These are phyloP conservation scores for Colletotrichum sp. DNA, from an alignment of 2,329 filamentous ascomycete species.

Conservation along the genomic window DNA sequence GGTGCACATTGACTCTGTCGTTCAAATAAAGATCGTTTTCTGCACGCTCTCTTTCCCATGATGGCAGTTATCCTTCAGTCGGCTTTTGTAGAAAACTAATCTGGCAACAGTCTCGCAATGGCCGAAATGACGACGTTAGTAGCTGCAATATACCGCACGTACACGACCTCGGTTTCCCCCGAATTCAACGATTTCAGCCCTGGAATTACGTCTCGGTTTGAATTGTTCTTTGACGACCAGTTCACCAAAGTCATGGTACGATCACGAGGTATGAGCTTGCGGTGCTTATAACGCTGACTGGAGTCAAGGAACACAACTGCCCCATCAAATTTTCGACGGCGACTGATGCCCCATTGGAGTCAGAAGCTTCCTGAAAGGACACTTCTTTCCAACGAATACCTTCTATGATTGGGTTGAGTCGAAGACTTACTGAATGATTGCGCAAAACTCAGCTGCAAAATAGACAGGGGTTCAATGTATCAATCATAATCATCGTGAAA, in stretches of 20 bases:
- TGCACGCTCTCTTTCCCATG: neutral
- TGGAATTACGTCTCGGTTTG: neutral
- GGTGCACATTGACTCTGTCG: accelerated
- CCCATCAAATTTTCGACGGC: neutral
- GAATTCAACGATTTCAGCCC: neutral
- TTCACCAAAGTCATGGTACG: neutral
- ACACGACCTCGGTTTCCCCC: neutral
- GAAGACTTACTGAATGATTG: neutral
- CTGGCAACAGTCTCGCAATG: neutral
- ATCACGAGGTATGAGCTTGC: neutral
- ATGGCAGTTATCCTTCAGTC: neutral
- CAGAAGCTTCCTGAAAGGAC: accelerated
- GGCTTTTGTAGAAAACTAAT: neutral
- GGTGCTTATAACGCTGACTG: accelerated
- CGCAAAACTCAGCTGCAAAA: neutral
- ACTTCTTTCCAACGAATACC: accelerated
- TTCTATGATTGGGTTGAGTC: neutral
- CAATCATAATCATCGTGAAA: neutral
- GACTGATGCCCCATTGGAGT: neutral
- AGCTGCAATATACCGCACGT: neutral
- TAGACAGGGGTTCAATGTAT: neutral
- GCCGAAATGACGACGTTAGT: neutral
- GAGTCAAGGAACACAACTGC: neutral
- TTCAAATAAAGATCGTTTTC: too few species aligned
- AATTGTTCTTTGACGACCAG: neutral